Percentiles rank a stretch among this genome's conserved stretches.
Evolutionary conservation across 352 stramenopile species (phyloP).

Genomic region (Blastocystis sp.): DNA sequence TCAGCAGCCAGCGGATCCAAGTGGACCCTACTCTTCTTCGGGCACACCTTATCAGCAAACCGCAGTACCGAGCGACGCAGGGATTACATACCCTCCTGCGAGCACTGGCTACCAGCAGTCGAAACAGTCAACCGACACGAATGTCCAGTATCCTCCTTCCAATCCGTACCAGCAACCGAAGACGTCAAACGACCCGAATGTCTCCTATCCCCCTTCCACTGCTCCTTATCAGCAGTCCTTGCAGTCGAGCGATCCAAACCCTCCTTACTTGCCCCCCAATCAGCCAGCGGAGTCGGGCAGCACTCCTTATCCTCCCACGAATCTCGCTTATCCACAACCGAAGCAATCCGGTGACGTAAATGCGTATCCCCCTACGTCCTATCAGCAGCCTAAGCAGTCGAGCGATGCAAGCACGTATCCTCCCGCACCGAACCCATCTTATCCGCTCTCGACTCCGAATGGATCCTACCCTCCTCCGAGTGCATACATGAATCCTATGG

Average conservation of each 20-base stretch:
- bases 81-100: no score
- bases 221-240: neutral
- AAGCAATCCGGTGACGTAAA: neutral
- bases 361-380: neutral
- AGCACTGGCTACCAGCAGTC: no score
- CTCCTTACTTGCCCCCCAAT: neutral
- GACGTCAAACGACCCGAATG: neutral
- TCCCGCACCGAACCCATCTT: no score
- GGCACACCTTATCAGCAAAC: no score
- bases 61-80: no score
- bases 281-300: neutral
- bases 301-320: neutral
- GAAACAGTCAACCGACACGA: neutral
- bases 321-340: neutral
- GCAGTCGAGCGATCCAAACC: neutral
- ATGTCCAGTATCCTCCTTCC: neutral
- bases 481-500: neutral
- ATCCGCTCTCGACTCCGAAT: no score
- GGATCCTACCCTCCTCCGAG: neutral
- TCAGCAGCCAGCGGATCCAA: neutral
- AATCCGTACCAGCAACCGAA: neutral
- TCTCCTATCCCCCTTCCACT: neutral
- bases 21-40: no score
- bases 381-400: neutral
- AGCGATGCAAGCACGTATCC: neutral